phyloP scores from a whole-genome alignment of 2,329 filamentous ascomycete genomes.

The Neoarthrinium moseri region DNA sequence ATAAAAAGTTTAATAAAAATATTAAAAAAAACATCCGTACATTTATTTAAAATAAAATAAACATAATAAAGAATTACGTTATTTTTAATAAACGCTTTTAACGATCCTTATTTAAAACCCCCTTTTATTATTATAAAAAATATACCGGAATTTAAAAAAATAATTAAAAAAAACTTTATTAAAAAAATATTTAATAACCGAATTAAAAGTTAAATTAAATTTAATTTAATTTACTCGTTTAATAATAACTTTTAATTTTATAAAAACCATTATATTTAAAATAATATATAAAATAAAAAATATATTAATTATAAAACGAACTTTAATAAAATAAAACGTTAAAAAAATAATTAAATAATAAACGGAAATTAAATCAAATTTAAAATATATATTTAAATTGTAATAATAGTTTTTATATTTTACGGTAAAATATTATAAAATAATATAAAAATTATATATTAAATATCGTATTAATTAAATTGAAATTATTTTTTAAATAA shows the following conservation, averaged over 20 bases:
- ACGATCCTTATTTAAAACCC: no score
- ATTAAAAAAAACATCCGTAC: not conserved
- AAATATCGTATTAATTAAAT: not conserved
- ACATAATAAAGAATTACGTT: no score
- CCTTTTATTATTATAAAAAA: not conserved
- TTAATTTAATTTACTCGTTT: not conserved
- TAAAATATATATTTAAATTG: not conserved
- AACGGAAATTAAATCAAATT: no score
- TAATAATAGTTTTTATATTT: not conserved
- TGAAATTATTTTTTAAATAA: not conserved
- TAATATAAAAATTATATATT: not conserved
- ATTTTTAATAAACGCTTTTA: not conserved
- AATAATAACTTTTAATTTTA: not conserved
- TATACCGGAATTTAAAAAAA: not conserved
- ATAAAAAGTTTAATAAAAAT: not conserved
- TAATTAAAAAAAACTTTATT: not conserved
- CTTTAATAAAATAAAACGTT: no score
- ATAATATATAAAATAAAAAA: no score
- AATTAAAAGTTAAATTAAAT: conserved; percentile 2
- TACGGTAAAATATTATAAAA: not conserved
- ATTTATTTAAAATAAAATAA: not conserved
- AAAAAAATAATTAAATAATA: no score
- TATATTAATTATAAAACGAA: no score
- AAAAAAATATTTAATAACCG: not conserved
- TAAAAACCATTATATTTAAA: no score